Conservation (phyloP, 805 yeast genomes). For the Ogataea pilisensis region DNA sequence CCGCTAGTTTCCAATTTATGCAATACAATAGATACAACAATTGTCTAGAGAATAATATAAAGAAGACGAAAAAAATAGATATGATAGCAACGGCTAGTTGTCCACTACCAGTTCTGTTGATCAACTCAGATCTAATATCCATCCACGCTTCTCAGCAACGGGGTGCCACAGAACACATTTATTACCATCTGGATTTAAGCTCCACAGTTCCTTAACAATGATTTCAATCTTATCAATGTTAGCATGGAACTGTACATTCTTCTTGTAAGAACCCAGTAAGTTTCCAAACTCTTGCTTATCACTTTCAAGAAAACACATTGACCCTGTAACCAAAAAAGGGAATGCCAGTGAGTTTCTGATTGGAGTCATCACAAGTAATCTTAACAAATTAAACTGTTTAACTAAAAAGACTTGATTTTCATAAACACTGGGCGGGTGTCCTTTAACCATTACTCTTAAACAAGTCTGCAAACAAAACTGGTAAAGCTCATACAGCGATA, state of each 20-base stretch:
- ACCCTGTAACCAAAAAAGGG: slow-evolving; percentile 29
- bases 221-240: not conserved
- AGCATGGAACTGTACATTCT: not conserved
- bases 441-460: slow-evolving; percentile 6
- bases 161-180: not conserved
- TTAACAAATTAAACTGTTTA: slow-evolving; percentile 1
- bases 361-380: not conserved
- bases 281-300: slow-evolving; percentile 9
- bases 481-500: slow-evolving; percentile 30
- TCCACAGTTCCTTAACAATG: not conserved
- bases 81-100: too few species aligned
- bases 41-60: too few species aligned
- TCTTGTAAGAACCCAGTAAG: not conserved
- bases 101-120: too few species aligned
- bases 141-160: not conserved
- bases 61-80: too few species aligned
- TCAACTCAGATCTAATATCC: not conserved
- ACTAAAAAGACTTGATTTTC: slow-evolving; percentile 6
- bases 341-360: slow-evolving; percentile 19
- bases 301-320: slow-evolving; percentile 14
- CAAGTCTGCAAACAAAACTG: slow-evolving; percentile 11
- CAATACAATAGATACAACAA: too few species aligned
- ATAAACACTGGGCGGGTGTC: slow-evolving; percentile 7
- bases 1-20: too few species aligned
- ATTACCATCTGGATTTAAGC: not conserved